Evolutionary conservation across 2,329 filamentous ascomycete genomes (phyloP).

Genomic region (Scytalidium sp.): DNA sequence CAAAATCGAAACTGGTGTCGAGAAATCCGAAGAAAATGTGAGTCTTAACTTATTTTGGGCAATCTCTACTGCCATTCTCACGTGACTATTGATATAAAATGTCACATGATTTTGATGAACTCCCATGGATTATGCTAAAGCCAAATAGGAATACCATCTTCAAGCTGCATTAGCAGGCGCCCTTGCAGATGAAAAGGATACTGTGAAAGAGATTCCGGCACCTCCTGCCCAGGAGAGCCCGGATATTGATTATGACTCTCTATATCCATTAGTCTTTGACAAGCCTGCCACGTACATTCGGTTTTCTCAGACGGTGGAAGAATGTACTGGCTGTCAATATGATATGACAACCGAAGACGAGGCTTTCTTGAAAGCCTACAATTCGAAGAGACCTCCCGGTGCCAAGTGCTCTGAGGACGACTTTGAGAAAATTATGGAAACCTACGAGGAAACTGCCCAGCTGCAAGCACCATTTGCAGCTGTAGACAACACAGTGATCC

Average conservation of each 20-base stretch:
- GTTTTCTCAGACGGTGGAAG: slow-evolving; percentile 96
- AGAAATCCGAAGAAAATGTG: slow-evolving; percentile 96
- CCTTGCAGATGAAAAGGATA: slow-evolving; percentile 20
- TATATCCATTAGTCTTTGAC: slow-evolving; percentile 77
- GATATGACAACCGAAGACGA: slow-evolving; percentile 93
- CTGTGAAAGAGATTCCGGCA: slow-evolving; percentile 51
- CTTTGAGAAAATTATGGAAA: slow-evolving; percentile 91
- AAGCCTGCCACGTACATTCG: slow-evolving; percentile 93
- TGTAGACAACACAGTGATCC: slow-evolving; percentile 82
- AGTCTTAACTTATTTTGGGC: slow-evolving; percentile 42
- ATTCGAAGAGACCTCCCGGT: slow-evolving; percentile 65
- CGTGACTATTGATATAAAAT: slow-evolving; percentile 16
- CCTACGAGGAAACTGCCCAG: slow-evolving; percentile 85
- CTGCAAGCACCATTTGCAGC: slow-evolving; percentile 84
- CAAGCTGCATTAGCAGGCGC: slow-evolving; percentile 26
- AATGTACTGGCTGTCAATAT: slow-evolving; percentile 87
- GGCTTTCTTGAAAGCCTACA: slow-evolving; percentile 78
- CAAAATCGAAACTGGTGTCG: slow-evolving; percentile 92
- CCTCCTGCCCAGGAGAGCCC: slow-evolving; percentile 60
- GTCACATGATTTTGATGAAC: slow-evolving; percentile 2
- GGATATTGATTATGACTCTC: slow-evolving; percentile 78
- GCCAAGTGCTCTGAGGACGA: slow-evolving; percentile 79
- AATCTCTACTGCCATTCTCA: slow-evolving; percentile 16
- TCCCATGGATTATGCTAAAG: slow-evolving; percentile 14
- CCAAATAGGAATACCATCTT: slow-evolving; percentile 30